Evolutionary conservation across 1,284 basidiomycete species (phyloP).

Genomic region (Sutorius eximius): DNA sequence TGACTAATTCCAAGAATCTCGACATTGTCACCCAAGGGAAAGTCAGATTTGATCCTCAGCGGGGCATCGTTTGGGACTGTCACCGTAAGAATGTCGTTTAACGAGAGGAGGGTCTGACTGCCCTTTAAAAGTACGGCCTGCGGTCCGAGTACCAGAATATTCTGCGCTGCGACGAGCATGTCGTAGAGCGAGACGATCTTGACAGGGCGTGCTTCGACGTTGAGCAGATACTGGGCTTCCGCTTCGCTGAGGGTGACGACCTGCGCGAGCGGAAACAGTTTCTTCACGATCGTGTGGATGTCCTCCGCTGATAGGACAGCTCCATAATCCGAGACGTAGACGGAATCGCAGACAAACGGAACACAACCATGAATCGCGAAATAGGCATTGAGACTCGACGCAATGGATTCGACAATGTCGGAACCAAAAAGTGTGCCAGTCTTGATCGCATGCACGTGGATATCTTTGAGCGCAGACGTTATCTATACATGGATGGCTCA

Average conservation of each 20-base stretch:
- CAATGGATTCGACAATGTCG: slow-evolving; percentile 45
- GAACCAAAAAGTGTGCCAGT: slow-evolving; percentile 83
- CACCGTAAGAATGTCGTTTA: slow-evolving; percentile 4
- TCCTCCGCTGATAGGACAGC: slow-evolving; percentile 77
- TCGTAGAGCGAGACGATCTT: slow-evolving; percentile 54
- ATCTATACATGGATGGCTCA: slow-evolving; percentile 47
- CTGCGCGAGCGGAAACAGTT: slow-evolving; percentile 74
- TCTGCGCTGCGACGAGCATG: slow-evolving; percentile 61
- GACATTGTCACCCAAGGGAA: slow-evolving; percentile 48
- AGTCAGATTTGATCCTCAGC: slow-evolving; percentile 32
- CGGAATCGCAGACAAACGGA: slow-evolving; percentile 80
- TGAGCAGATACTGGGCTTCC: slow-evolving; percentile 74
- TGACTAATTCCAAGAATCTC: slow-evolving; percentile 51
- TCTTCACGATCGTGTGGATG: slow-evolving; percentile 56
- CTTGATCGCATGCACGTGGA: slow-evolving; percentile 76
- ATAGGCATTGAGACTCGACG: slow-evolving; percentile 43
- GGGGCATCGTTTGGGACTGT: neutral
- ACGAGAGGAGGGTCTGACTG: slow-evolving; percentile 61
- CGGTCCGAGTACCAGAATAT: slow-evolving; percentile 51
- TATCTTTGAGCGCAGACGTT: slow-evolving; percentile 67
- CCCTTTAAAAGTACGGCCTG: slow-evolving; percentile 81
- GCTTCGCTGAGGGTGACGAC: slow-evolving; percentile 85
- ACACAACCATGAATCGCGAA: slow-evolving; percentile 31
- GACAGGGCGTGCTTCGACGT: slow-evolving; percentile 30
- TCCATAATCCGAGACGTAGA: slow-evolving; percentile 90